Percentiles rank a stretch among this genome's conserved stretches.
These are phyloP conservation scores for Closterium sp. DNA, from an alignment of 139 green algal species.

Conservation along the genomic window DNA sequence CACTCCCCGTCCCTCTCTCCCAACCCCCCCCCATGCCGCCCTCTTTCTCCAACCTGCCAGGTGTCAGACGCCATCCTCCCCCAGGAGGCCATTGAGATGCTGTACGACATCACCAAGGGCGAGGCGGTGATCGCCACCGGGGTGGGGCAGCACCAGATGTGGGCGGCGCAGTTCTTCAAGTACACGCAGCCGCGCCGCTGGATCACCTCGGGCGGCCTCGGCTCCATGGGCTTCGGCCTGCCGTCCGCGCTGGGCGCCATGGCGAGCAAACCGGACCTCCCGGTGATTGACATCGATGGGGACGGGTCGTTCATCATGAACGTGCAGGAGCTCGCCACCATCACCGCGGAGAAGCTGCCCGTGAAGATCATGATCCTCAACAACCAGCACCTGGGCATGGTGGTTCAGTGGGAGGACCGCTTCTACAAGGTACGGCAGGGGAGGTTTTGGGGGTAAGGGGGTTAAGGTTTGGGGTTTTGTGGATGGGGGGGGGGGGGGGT, in stretches of 20 bases:
- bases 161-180: constrained; percentile 90
- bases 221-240: constrained; percentile 98
- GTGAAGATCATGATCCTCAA: constrained; percentile 98
- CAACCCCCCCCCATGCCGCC: not conserved
- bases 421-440: constrained; percentile 87
- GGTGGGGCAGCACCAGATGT: constrained; percentile 99
- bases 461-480: too few relatives aligned
- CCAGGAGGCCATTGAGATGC: constrained; percentile 87
- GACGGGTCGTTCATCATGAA: constrained; percentile 99
- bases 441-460: not conserved
- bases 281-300: constrained; percentile 97
- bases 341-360: constrained; percentile 86
- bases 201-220: constrained; percentile 70
- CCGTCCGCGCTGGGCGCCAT: constrained; percentile 89
- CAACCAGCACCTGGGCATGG: constrained; percentile 99
- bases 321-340: constrained; percentile 87
- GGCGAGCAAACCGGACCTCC: constrained; percentile 78
- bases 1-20: not conserved
- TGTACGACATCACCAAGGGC: constrained; percentile 91
- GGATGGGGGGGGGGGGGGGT: too few relatives aligned
- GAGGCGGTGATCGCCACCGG: constrained; percentile 96
- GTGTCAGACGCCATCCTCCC: constrained; percentile 74
- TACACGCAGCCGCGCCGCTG: constrained; percentile 39
- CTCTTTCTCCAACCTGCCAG: not conserved
- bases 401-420: constrained; percentile 99